Evolutionary conservation across 2,329 filamentous ascomycete species (phyloP), one percentile per base, ranked within the genome.

Genomic region (Knufia fluminis): DNA sequence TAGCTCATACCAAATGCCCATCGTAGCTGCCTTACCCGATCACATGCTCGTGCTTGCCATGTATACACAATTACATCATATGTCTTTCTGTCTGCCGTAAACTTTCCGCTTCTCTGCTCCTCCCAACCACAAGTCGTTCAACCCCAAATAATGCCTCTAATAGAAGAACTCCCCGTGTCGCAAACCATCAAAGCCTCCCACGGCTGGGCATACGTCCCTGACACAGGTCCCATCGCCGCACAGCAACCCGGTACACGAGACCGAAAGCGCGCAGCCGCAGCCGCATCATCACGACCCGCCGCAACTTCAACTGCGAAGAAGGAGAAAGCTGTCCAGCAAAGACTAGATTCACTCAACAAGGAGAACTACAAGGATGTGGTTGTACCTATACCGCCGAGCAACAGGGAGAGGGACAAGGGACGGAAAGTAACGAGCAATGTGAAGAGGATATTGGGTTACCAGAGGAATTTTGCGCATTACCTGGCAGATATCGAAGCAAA

Each of bases 141-240:
- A n/a, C n/a, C n/a, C n/a, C n/a, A n/a, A n/a, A n/a, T 31, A 38
- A 82, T 82, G 75, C 78, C 78, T 58, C 84, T 86, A 60, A 87
- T 97, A 60, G 82, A 94, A 67, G 84, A 94, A 59, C 73, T 96
- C 50, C 85, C 87, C 1, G 40, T 57, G 31, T 81, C 79, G 61
- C 72, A 80, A 23, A 80, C 80, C 53, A 81, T 80, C 14, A 78
- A 79, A 39, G 73, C 77, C 39, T 85, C 87, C 1, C 89, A 91
- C 1, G 91, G 91, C 61, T 97, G 89, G 85, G 88, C 88, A 10
- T 95, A 95, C 64, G 86, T 96, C 1, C 82, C 89, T 24, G 87
- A 95, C 62, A 82, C 78, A 14, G 63, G 76, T 66, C 74, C 77
- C 49, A 75, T 79, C 49, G 74, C 77, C 10, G 74, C 79, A 8